phyloP scores from a whole-genome alignment of 208 protist species.

The Dictyostelium gargantuum region DNA sequence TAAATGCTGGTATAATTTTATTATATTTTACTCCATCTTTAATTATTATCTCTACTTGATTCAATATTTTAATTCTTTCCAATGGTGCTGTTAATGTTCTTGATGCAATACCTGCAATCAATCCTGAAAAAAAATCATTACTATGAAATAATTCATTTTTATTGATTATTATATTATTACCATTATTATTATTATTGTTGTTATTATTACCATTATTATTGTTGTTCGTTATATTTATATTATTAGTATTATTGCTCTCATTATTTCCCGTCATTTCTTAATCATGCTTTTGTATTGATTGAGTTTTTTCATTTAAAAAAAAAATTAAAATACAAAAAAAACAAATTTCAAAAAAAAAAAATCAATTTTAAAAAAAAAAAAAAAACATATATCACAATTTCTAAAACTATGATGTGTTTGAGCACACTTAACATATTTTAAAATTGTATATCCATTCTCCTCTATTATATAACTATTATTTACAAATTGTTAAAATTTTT shows the following conservation, averaged over 20 bases:
- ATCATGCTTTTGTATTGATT: too few species aligned
- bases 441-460: too few species aligned
- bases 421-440: too few species aligned
- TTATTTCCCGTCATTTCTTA: too few species aligned
- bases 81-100: slow-evolving; percentile 61
- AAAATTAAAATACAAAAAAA: neutral
- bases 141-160: neutral
- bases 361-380: neutral
- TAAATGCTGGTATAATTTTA: neutral
- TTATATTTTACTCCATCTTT: slow-evolving; percentile 27
- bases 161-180: neutral
- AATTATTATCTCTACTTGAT: slow-evolving; percentile 14
- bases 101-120: slow-evolving; percentile 13
- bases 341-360: neutral
- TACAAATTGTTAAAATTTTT: neutral
- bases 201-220: neutral
- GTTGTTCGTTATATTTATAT: neutral
- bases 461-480: too few species aligned
- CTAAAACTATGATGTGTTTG: too few species aligned
- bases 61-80: slow-evolving; percentile 58
- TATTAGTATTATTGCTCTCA: neutral
- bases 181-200: neutral
- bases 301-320: too few species aligned
- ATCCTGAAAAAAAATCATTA: slow-evolving; percentile 9
- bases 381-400: too few species aligned